phyloP scores from a whole-genome alignment of 1,139 yeast species.

The Wickerhamomyces sp. region DNA sequence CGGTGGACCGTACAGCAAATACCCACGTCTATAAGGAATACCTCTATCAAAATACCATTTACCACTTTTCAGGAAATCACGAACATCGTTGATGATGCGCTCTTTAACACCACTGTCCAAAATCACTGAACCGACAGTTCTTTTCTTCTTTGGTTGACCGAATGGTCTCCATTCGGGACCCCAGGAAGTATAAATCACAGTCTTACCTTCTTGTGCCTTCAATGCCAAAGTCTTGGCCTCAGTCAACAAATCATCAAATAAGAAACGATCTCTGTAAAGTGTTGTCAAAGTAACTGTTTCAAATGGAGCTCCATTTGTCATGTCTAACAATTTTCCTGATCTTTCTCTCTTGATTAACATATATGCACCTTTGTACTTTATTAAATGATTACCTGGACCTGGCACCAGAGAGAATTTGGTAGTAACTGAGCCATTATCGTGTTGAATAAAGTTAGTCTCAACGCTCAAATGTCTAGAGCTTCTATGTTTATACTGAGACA shows the following conservation, averaged over 20 bases:
- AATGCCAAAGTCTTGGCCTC: conserved; percentile 87
- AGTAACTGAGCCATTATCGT: conserved; percentile 86
- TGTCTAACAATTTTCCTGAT: conserved; percentile 81
- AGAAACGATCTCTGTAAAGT: conserved; percentile 68
- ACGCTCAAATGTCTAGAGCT: conserved; percentile 83
- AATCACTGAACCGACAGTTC: conserved; percentile 81
- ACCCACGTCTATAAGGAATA: conserved; percentile 95
- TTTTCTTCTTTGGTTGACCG: conserved; percentile 90
- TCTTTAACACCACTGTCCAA: conserved; percentile 73
- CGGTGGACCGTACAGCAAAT: conserved; percentile 93
- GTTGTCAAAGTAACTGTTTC: conserved; percentile 94
- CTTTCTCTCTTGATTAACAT: conserved; percentile 88
- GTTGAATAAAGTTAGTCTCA: conserved; percentile 82
- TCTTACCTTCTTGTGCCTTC: conserved; percentile 84
- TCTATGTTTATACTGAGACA: conserved; percentile 75
- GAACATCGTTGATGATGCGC: conserved; percentile 61
- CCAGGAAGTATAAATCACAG: conserved; percentile 90
- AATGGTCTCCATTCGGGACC: conserved; percentile 99
- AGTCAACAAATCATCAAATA: conserved; percentile 66
- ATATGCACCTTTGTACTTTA: conserved; percentile 80
- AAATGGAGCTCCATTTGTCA: conserved; percentile 90
- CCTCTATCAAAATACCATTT: conserved; percentile 95
- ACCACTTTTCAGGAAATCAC: conserved; percentile 74
- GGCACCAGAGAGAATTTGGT: conserved; percentile 94
- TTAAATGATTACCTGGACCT: conserved; percentile 93